A percentile compares a stretch with the other conserved stretches of the same genome.
Conservation (phyloP, 805 yeast species). For the Cyberlindnera xylosilytica region DNA sequence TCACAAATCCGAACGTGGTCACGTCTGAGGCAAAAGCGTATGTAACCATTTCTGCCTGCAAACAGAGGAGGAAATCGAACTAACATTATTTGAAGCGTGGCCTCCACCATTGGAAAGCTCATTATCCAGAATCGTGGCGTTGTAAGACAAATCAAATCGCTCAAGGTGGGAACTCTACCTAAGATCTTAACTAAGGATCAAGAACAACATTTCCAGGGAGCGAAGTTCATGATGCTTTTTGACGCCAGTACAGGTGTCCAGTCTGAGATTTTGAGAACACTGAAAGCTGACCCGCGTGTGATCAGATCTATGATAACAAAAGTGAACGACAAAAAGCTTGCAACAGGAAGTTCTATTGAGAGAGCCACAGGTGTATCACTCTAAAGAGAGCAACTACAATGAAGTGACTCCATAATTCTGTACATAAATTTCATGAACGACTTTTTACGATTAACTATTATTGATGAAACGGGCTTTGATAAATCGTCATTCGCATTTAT, state of each 20-base stretch:
- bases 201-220: constrained; percentile 87
- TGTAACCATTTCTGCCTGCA: constrained; percentile 4
- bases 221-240: constrained; percentile 80
- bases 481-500: background rate
- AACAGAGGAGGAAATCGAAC: background rate
- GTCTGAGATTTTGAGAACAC: constrained; percentile 73
- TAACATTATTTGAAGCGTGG: constrained; percentile 27
- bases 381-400: too few relatives aligned
- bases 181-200: constrained; percentile 80
- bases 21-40: constrained; percentile 60
- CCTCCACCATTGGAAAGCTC: constrained; percentile 73
- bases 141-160: constrained; percentile 74
- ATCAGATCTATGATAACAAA: constrained; percentile 73
- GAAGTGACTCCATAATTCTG: too few relatives aligned
- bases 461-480: background rate
- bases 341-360: constrained; percentile 55
- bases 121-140: constrained; percentile 90
- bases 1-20: constrained; percentile 51
- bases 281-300: constrained; percentile 87
- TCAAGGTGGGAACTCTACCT: constrained; percentile 79
- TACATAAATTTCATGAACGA: constrained; percentile 7
- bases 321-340: constrained; percentile 50
- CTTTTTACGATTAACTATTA: background rate
- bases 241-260: constrained; percentile 87
- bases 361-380: constrained; percentile 25